These are phyloP conservation scores for Recurvomyces mirabilis DNA, from an alignment of 495 filamentous ascomycete species.

Conservation along the genomic window DNA sequence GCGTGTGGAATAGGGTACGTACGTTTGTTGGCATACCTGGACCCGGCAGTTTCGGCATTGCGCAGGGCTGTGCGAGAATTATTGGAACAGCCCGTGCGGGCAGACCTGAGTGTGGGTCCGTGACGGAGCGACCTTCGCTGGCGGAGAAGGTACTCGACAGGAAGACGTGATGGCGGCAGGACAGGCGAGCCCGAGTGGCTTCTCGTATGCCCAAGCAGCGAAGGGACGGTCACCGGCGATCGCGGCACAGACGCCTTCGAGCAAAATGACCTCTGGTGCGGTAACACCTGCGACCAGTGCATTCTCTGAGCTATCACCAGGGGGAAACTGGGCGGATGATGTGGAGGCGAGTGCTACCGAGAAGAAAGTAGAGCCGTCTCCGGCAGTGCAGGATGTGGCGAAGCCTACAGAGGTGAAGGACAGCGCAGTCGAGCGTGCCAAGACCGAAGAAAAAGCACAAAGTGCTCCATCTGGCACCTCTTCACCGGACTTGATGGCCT, in stretches of 20 bases:
- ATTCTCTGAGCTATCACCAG: conserved; percentile 10
- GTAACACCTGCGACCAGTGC: conserved; percentile 24
- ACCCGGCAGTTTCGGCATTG: not conserved
- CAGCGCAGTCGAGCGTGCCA: conserved; percentile 14
- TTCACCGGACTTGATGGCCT: conserved; percentile 55
- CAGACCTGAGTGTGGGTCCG: conserved; percentile 4
- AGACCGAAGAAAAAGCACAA: conserved; percentile 12
- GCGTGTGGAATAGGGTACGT: too few species aligned
- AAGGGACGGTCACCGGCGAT: conserved; percentile 50
- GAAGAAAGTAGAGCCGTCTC: too few species aligned
- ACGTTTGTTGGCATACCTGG: too few species aligned
- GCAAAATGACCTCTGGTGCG: conserved; percentile 30
- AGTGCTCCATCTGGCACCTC: conserved; percentile 43
- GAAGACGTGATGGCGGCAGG: conserved; percentile 15
- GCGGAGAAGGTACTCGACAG: not conserved
- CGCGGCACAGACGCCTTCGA: conserved; percentile 18
- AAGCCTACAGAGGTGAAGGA: conserved; percentile 22
- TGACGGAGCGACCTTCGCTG: not conserved
- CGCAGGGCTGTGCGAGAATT: conserved; percentile 1
- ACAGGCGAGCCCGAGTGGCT: conserved; percentile 28
- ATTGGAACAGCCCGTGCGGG: conserved; percentile 5
- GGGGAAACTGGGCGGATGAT: conserved; percentile 31
- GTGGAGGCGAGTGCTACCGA: conserved; percentile 20
- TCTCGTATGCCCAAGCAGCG: conserved; percentile 94
- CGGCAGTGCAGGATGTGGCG: not conserved